Base-by-base conservation (phyloP, 1,139 yeast species). In the Blastobotrys serpentis region DNA sequence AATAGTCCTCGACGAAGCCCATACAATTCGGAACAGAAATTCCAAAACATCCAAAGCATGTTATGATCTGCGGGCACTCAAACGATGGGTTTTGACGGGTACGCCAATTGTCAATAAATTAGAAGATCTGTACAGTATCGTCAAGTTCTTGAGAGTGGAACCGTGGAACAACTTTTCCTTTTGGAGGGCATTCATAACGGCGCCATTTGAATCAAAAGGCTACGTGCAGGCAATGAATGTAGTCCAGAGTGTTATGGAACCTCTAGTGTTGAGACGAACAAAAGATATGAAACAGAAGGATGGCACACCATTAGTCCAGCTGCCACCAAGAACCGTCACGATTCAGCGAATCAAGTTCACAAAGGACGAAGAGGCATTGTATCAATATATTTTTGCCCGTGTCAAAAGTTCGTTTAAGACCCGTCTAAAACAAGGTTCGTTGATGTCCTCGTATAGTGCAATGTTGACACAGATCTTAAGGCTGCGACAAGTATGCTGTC, bases 11-110 rank as follows among this genome's bases (percentile, higher is more conserved):
- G 98, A 92, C 67, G 98, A 92, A 66, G 98, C 95, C 3, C 98
- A 92, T 62, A 85, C 79, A 30, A 92, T 92, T 52, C 75, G 96
- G 60, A 90, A 90, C 63, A 74, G 94, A 58, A 72, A 77, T 43
- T 84, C 96, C 1, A 84, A 84, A 53, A 85, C 96, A 0, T 82
- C 97, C 0, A 84, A 82, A 58, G 86, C 98, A 0, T 77, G 90
- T 8, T 81, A 79, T 64, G 84, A 79, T 34, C 63, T 92, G 18
- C 63, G 70, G 11, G 81, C 87, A 60, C 74, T 75, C 38, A 73
- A 95, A 45, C 81, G 80, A 55, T 92, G 98, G 98, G 76, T 85
- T 1, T 70, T 92, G 41, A 89, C 98, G 0, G 98, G 98, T 11
- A 92, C 98, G 0, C 98, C 98, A 0, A 87, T 92, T 43, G 86